Evolutionary conservation across 139 green algal genomes (phyloP), one percentile per base, ranked within the genome.

Genomic region (Coccomyxa sp.): DNA sequence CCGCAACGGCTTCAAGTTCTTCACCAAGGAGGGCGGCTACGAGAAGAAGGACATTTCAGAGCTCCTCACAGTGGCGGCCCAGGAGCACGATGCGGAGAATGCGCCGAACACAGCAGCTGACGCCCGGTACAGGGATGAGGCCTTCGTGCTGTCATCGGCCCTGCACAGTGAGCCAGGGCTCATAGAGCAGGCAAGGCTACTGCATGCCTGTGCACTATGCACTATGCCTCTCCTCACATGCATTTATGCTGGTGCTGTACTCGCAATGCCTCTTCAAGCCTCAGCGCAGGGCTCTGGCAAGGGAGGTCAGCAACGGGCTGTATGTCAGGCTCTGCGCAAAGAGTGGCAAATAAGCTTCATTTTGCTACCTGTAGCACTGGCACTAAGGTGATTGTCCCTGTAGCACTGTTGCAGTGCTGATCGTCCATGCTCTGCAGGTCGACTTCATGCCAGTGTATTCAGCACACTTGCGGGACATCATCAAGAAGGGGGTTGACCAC

Each of bases 1-100:
- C 79, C 85, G 91, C 72, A 98, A 95, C 76, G 85, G 88, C n/a
- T 89, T 95, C 77, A 97, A 97, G 75, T 97, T 97, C 74, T 93
- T 89, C 85, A 92, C 86, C 0, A 68, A 71, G 1, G 82, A 90
- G 33, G 89, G 87, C 33, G 84, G 86, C 6, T 69, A 96, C 29
- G 92, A 94, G 38, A 98, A 98, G 85, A 50, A 54, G 0, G 92
- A 98, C 75, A 97, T 98, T 73, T 84, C 86, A 8, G 50, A 83
- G 12, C 88, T 99, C 22, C 81, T 98, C 40, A 64, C 89, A 10
- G 35, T 55, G 3, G 92, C 92, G 7, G 86, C 79, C 27, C 9
- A 24, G 22, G 39, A 64, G 38, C 38, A 55, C 6, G n/a, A 55
- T 6, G 39, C 55, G 5, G 72, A 79, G 35, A 34, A 74, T 14